Percentiles rank a stretch among this genome's conserved stretches.
These are phyloP conservation scores for Aspergillus fructus DNA, from an alignment of 2,329 filamentous ascomycete genomes.

Conservation along the genomic window DNA sequence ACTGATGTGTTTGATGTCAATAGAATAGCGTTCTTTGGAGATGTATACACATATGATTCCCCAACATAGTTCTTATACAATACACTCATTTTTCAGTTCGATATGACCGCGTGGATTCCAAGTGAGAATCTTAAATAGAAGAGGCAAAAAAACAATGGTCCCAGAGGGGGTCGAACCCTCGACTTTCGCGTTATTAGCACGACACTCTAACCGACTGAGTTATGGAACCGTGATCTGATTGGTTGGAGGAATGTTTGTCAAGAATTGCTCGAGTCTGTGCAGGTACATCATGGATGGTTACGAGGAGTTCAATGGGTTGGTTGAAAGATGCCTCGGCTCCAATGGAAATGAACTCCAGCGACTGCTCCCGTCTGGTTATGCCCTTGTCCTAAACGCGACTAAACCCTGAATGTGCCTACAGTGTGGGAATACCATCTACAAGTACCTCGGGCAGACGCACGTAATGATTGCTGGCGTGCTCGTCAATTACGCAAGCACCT, in stretches of 20 bases:
- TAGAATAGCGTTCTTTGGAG: background rate
- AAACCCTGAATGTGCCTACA: too few relatives aligned
- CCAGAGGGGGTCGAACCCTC: constrained; percentile 8
- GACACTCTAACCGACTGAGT: constrained; percentile 11
- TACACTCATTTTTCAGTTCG: background rate
- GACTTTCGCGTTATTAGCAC: constrained; percentile 11
- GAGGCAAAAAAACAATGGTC: background rate
- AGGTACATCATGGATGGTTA: too few relatives aligned
- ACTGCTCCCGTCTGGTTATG: too few relatives aligned
- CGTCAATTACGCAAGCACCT: too few relatives aligned
- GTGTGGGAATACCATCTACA: too few relatives aligned
- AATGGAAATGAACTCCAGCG: too few relatives aligned
- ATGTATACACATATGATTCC: background rate
- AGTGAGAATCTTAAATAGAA: background rate
- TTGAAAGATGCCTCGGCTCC: too few relatives aligned
- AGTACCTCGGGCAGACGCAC: too few relatives aligned
- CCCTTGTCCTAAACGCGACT: too few relatives aligned
- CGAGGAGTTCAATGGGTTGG: background rate
- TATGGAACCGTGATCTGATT: constrained; percentile 2
- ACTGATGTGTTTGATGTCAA: background rate
- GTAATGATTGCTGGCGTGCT: too few relatives aligned
- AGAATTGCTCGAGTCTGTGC: too few relatives aligned
- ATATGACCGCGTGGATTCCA: background rate
- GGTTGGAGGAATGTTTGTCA: background rate
- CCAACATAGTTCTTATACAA: background rate